Evolutionary conservation across 2,329 filamentous ascomycete genomes (phyloP), one percentile per base, ranked within the genome.

Genomic region (Massarina eburnea): DNA sequence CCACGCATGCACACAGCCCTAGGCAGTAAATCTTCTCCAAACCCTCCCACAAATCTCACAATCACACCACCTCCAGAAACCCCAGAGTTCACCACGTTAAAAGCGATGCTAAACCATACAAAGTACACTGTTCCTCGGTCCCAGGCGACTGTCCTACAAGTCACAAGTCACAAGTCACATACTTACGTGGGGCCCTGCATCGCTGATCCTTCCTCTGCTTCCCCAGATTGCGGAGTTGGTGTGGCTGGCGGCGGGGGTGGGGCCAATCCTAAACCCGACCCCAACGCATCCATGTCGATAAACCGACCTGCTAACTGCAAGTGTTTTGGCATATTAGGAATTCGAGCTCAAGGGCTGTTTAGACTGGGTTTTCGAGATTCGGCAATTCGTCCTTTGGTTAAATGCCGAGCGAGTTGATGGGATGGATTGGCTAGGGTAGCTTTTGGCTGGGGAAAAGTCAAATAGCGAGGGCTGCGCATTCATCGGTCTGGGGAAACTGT

Each of bases 321-420:
- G 9, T 27, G 30, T 17, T 20, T 14, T n/a, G n/a, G n/a, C n/a
- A n/a, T n/a, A n/a, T n/a, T n/a, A 15, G 19, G 33, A 18, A 19
- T 18, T 21, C 15, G 15, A 8, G 15, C 15, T 30, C n/a, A 14
- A 14, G 6, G 12, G 27, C n/a, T n/a, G n/a, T 8, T 30, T 30
- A 30, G 27, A 30, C 7, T 30, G 27, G 32, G 19, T 19, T 35
- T 7, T 6, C 8, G 8, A 19, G 8, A 8, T 22, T 10, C 45
- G 45, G 45, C 45, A 48, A 39, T 44, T 48, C 18, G n/a, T 30
- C 30, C 4, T 41, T 48, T 44, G 45, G 40, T 40, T 48, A 48
- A 48, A 48, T 48, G 45, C 45, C 45, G 45, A 41, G 15, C 8
- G 22, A 15, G 9, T 19, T 34, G 8, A 4, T 42, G n/a, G n/a